A percentile compares a stretch with the other conserved stretches of the same genome.
Conservation (phyloP, 768 basidiomycete species). For the Russula brevipes region DNA sequence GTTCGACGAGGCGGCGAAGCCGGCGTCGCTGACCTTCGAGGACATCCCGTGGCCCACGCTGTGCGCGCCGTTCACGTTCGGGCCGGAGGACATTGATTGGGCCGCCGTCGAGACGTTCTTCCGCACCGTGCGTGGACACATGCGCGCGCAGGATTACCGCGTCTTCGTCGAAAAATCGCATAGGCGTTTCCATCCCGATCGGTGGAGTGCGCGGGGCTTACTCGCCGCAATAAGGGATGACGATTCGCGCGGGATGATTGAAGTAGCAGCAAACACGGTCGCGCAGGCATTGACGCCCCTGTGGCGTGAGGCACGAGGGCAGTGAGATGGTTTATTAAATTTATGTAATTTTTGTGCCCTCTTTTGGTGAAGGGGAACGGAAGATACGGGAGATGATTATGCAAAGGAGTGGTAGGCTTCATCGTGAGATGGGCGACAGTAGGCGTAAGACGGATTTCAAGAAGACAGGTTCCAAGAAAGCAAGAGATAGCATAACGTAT, state of each 20-base stretch:
- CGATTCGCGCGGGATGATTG: constrained; percentile 51
- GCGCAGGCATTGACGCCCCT: constrained; percentile 69
- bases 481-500: neutral
- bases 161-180: constrained; percentile 64
- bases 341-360: neutral
- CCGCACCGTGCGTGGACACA: constrained; percentile 41
- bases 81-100: constrained; percentile 67
- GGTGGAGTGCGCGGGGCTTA: constrained; percentile 67
- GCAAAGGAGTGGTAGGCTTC: neutral
- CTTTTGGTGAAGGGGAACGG: neutral
- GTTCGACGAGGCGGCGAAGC: constrained; percentile 53
- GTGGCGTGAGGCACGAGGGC: constrained; percentile 45
- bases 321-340: constrained; percentile 24
- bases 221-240: constrained; percentile 55
- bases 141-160: constrained; percentile 60
- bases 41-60: constrained; percentile 76
- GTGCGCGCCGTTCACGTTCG: constrained; percentile 45
- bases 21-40: constrained; percentile 51
- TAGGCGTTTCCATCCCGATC: constrained; percentile 71
- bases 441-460: neutral
- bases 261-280: constrained; percentile 67
- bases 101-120: constrained; percentile 69
- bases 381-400: neutral
- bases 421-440: neutral
- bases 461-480: neutral